Evolutionary conservation across 2,329 filamentous ascomycete genomes (phyloP), one percentile per base, ranked within the genome.

Genomic region (Monosporascus ibericus): DNA sequence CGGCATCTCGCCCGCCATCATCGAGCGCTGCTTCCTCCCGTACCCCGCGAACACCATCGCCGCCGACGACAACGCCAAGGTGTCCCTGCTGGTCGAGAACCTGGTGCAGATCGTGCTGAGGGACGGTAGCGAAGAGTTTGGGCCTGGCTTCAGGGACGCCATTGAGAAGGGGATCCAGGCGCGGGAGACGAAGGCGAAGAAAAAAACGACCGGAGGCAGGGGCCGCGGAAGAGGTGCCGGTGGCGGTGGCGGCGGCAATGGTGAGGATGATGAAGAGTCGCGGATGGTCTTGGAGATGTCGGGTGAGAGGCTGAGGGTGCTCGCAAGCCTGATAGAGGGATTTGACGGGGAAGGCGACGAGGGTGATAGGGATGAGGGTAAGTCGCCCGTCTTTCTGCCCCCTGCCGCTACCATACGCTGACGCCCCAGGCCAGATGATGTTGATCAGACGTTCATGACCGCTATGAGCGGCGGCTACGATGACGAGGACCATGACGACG

Each of bases 21-120:
- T 83, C 42, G 71, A 77, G 62, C 65, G 74, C 44, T 85, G 84
- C 61, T 92, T 84, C 65, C 75, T 90, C 2, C 81, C 81, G 0
- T 84, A 79, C 58, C 75, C 85, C 0, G 86, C 88, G 1, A 84
- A 81, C 53, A 82, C 78, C 0, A 72, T 78, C 15, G 76, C 75
- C 6, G 68, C 79, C 1, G 77, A 81, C 20, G 87, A 90, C 56
- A 92, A 94, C 60, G 84, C 85, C 27, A 88, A 87, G 65, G 75
- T 92, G 38, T 85, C 85, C 2, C 69, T 92, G 9, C 67, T 88
- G 30, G 71, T 90, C 0, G 89, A 92, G 69, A 76, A 75, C 2
- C 68, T 90, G 48, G 62, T 89, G 30, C 76, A 84, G 46, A 70
- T 84, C 6, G 67, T 80, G 3, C 78, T 74, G 68, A 52, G 53